Conservation (phyloP, 2,329 filamentous ascomycete genomes). For the Nannizziopsis barbatae region DNA sequence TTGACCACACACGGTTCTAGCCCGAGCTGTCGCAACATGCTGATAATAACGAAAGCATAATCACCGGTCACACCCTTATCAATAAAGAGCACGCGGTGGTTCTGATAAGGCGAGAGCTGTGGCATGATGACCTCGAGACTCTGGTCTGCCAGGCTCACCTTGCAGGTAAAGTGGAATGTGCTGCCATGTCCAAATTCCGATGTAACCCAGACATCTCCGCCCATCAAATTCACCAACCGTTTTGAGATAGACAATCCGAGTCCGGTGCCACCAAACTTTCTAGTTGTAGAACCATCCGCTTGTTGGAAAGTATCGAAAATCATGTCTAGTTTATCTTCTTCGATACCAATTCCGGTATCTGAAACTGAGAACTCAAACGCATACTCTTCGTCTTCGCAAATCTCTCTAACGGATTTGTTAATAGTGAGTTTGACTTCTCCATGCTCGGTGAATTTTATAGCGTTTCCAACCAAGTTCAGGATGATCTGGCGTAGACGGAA, state of each 20-base stretch:
- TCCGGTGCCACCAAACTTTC: slow-evolving; percentile 90
- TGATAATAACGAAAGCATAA: slow-evolving; percentile 57
- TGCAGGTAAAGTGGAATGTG: slow-evolving; percentile 92
- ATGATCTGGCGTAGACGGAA: slow-evolving; percentile 96
- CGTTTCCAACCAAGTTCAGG: slow-evolving; percentile 91
- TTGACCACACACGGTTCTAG: slow-evolving; percentile 76
- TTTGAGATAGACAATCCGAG: slow-evolving; percentile 92
- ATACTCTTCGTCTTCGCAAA: slow-evolving; percentile 63
- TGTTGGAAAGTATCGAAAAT: slow-evolving; percentile 99
- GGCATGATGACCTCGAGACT: slow-evolving; percentile 62
- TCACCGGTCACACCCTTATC: slow-evolving; percentile 70
- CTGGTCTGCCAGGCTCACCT: slow-evolving; percentile 70
- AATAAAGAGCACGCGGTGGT: slow-evolving; percentile 86
- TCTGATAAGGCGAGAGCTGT: slow-evolving; percentile 78
- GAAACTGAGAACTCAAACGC: slow-evolving; percentile 92
- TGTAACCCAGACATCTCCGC: slow-evolving; percentile 90
- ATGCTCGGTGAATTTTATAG: slow-evolving; percentile 97
- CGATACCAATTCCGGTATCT: slow-evolving; percentile 94
- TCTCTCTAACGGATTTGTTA: slow-evolving; percentile 54
- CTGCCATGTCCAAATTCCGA: slow-evolving; percentile 85
- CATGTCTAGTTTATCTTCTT: slow-evolving; percentile 84
- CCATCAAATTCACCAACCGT: slow-evolving; percentile 89
- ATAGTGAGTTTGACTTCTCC: slow-evolving; percentile 95
- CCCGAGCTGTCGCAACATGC: slow-evolving; percentile 67
- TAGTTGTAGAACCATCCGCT: slow-evolving; percentile 90